These are phyloP conservation scores for Phyllosticta citrichinensis DNA, from an alignment of 2,329 filamentous ascomycete species.

Conservation along the genomic window DNA sequence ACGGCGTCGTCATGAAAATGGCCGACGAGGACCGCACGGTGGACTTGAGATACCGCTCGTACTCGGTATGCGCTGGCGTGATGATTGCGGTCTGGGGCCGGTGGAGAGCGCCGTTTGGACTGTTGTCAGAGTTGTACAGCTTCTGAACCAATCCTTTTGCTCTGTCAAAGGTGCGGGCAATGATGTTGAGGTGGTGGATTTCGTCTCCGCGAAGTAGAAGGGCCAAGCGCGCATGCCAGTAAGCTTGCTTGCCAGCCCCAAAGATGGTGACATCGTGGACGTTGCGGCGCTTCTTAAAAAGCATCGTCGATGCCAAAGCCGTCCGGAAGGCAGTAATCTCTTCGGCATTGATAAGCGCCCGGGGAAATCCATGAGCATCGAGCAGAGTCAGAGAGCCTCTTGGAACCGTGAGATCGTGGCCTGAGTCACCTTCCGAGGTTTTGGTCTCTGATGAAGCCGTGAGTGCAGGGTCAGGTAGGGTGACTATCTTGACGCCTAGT, in stretches of 20 bases:
- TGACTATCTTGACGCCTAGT: conserved; percentile 57
- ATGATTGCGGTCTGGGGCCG: conserved; percentile 54
- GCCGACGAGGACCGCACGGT: conserved; percentile 65
- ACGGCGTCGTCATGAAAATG: conserved; percentile 83
- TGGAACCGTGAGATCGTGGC: conserved; percentile 33
- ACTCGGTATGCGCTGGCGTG: conserved; percentile 63
- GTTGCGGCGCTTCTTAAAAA: conserved; percentile 52
- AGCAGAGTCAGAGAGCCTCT: conserved; percentile 51
- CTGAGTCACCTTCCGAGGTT: conserved; percentile 17
- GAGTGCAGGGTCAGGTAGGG: conserved; percentile 17
- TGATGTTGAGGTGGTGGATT: conserved; percentile 70
- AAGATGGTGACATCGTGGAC: conserved; percentile 76
- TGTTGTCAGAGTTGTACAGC: conserved; percentile 42
- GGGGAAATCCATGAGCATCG: conserved; percentile 46
- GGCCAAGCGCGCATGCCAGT: conserved; percentile 85
- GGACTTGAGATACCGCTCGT: conserved; percentile 56
- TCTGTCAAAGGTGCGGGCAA: conserved; percentile 62
- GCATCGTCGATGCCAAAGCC: conserved; percentile 51
- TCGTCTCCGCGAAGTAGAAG: conserved; percentile 60
- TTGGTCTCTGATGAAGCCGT: conserved; percentile 11
- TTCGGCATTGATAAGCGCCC: conserved; percentile 55
- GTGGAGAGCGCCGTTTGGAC: conserved; percentile 5
- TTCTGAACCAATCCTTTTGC: conserved; percentile 43
- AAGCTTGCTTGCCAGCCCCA: conserved; percentile 80
- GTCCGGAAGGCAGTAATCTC: conserved; percentile 63